These are phyloP conservation scores for Marchantia paleacea DNA, from an alignment of 225 moss, liverwort and hornwort species.

Conservation along the genomic window DNA sequence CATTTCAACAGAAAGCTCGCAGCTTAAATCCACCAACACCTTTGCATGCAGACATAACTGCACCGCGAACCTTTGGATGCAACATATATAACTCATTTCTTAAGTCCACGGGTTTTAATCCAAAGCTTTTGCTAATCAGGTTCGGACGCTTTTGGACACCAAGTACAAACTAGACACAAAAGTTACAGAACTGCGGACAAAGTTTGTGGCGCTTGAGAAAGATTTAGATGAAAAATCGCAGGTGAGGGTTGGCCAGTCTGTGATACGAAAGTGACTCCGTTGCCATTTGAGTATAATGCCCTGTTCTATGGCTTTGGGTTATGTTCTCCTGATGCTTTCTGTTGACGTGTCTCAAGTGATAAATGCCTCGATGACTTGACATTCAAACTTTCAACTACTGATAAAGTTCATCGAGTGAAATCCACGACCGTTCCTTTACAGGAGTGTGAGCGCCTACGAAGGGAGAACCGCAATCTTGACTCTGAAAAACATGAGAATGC, in stretches of 20 bases:
- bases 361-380: neutral
- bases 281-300: neutral
- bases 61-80: neutral
- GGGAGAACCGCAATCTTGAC: conserved; percentile 74
- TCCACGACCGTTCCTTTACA: conserved; percentile 19
- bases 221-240: conserved; percentile 76
- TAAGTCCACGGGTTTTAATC: neutral
- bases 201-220: conserved; percentile 72
- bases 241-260: conserved; percentile 34
- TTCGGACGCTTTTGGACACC: conserved; percentile 72
- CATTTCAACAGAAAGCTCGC: no score
- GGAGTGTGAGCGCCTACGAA: conserved; percentile 77
- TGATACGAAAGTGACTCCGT: neutral
- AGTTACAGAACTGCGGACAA: conserved; percentile 71
- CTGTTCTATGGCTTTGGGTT: neutral
- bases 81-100: neutral
- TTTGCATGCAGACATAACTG: neutral
- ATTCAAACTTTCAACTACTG: neutral
- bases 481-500: conserved; percentile 73
- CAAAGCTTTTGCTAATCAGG: conserved; percentile 39
- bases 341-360: neutral
- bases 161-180: conserved; percentile 82
- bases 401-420: neutral
- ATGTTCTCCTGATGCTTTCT: neutral
- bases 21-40: no score